Conservation (phyloP, 805 yeast species). For the Lipomyces sp. region DNA sequence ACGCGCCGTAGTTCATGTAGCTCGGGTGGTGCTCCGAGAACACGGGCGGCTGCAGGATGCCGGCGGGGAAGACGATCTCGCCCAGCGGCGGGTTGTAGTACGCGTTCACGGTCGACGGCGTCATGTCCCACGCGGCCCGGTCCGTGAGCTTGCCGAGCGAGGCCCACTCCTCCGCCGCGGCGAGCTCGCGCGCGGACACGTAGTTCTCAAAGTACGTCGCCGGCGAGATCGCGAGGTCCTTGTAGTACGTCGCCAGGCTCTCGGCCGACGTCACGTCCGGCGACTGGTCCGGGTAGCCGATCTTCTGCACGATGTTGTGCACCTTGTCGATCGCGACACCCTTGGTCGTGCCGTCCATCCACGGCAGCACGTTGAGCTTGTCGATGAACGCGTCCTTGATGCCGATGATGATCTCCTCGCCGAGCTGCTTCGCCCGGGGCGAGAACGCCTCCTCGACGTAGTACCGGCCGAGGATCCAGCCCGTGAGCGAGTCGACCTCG, state of each 20-base stretch:
- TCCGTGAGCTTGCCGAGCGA: slow-evolving; percentile 23
- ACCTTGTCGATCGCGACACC: slow-evolving; percentile 27
- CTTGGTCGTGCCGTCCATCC: slow-evolving; percentile 28
- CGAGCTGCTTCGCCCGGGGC: slow-evolving; percentile 26
- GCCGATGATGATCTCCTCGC: slow-evolving; percentile 24
- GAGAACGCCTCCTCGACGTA: slow-evolving; percentile 26
- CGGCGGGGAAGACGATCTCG: slow-evolving; percentile 30
- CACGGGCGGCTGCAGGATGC: slow-evolving; percentile 28
- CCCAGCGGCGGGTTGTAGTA: slow-evolving; percentile 30
- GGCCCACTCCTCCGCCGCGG: slow-evolving; percentile 25
- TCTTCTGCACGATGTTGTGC: slow-evolving; percentile 24
- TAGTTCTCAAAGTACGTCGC: slow-evolving; percentile 24
- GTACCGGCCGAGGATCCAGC: slow-evolving; percentile 29
- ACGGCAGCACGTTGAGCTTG: slow-evolving; percentile 19
- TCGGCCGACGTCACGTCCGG: slow-evolving; percentile 24
- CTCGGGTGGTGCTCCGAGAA: slow-evolving; percentile 27
- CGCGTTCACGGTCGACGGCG: slow-evolving; percentile 30
- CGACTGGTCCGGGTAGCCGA: slow-evolving; percentile 27
- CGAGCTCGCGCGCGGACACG: slow-evolving; percentile 20
- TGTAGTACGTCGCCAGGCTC: slow-evolving; percentile 22
- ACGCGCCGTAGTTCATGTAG: slow-evolving; percentile 29
- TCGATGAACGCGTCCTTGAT: slow-evolving; percentile 25
- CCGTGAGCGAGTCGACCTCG: slow-evolving; percentile 27
- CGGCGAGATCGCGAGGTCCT: slow-evolving; percentile 17
- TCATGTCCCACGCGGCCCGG: slow-evolving; percentile 29